Evolutionary conservation across 2,329 filamentous ascomycete species (phyloP), one percentile per base, ranked within the genome.

Genomic region (Nothophoma quercina): DNA sequence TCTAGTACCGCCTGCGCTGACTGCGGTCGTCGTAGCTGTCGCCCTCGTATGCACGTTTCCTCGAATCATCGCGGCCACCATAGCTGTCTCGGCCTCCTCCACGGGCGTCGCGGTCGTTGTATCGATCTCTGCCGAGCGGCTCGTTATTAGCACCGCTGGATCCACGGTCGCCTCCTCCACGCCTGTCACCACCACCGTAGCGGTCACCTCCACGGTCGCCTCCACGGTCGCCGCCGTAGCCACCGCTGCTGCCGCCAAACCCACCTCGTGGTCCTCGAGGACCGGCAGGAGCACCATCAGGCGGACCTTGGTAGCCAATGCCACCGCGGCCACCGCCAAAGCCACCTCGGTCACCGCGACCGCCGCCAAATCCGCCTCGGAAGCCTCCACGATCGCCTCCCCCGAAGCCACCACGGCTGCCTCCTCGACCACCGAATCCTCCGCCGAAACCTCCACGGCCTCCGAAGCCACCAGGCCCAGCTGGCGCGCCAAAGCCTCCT

Each of bases 81-180:
- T 67, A 71, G 72, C 75, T 79, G 59, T 68, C 65, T 9, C 65
- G 59, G 39, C 62, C 56, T 21, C 56, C 58, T n/a, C 68, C 64
- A n/a, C n/a, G n/a, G n/a, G n/a, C n/a, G 52, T 69, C 68, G 29
- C 67, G 63, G 22, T 66, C 62, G 30, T 63, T 71, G 51, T 78
- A 77, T 44, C 83, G 78, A 58, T 84, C 80, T 56, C 80, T 75
- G 68, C 89, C 87, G 71, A 95, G 85, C 56, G 90, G 91, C 73
- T 96, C 91, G 75, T 89, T 88, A 77, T 96, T 95, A 78, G 90
- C 90, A 61, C 90, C 90, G 50, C 85, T 88, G 54, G 82, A 75
- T 18, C 58, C 59, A n/a, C 64, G 59, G 26, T 67, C 63, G 29
- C 65, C 68, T 23, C 67, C 63, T 25, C 64, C 57, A 26, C 59